phyloP scores from a whole-genome alignment of 495 filamentous ascomycete species.

The Neurospora tetraspora region DNA sequence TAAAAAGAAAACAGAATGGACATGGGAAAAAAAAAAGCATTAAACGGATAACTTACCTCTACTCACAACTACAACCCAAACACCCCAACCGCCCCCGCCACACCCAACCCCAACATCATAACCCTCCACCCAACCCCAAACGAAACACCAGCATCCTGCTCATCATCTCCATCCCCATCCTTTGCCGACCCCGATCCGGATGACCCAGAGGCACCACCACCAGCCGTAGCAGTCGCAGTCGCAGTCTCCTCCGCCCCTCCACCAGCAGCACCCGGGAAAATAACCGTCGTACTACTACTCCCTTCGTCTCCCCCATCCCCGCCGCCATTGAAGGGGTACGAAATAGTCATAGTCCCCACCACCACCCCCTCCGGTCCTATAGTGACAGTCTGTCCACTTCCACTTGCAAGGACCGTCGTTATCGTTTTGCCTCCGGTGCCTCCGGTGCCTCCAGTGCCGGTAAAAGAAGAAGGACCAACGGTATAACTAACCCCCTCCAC shows the following conservation, averaged over 20 bases:
- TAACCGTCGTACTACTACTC: not conserved
- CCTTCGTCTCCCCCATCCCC: not conserved
- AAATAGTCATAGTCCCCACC: constrained; percentile 32
- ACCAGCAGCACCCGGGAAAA: not conserved
- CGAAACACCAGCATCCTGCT: not conserved
- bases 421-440: constrained; percentile 17
- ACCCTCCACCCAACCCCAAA: not conserved
- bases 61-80: not conserved
- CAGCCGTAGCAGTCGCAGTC: not conserved
- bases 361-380: constrained; percentile 36
- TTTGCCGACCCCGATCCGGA: not conserved
- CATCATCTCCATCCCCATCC: not conserved
- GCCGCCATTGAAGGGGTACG: constrained; percentile 23
- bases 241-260: not conserved
- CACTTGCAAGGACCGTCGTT: constrained; percentile 27
- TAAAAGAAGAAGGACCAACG: constrained; percentile 17
- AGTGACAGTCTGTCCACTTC: constrained; percentile 35
- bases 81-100: not conserved
- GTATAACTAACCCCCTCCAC: constrained; percentile 36
- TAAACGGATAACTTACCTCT: not conserved
- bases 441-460: constrained; percentile 6
- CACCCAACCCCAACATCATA: not conserved
- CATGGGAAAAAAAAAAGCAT: not conserved
- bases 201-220: no score
- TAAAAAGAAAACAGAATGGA: not conserved